Percentiles rank a stretch among this genome's conserved stretches.
Conservation (phyloP, 2,329 filamentous ascomycete genomes). For the Colletotrichum salicis region DNA sequence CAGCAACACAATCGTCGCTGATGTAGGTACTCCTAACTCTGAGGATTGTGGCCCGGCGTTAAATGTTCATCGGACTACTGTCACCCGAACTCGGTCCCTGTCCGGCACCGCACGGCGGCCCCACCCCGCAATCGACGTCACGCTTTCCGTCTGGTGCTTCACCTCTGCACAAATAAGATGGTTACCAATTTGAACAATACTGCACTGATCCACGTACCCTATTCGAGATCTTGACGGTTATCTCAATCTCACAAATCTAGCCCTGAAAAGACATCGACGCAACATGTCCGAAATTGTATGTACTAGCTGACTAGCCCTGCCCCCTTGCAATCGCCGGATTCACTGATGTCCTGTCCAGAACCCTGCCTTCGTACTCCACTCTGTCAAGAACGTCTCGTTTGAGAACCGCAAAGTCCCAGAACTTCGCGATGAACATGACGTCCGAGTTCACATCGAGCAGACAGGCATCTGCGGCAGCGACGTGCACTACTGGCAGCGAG, state of each 20-base stretch:
- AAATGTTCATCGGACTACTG: constrained; percentile 8
- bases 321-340: not conserved
- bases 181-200: not conserved
- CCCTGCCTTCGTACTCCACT: constrained; percentile 58
- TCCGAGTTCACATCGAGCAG: constrained; percentile 56
- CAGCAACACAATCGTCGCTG: not conserved
- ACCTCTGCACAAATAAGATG: constrained; percentile 2
- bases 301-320: not conserved
- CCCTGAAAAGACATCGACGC: not conserved
- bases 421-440: constrained; percentile 52
- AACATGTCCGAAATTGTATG: constrained; percentile 23
- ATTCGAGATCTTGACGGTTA: not conserved
- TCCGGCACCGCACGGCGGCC: constrained; percentile 27
- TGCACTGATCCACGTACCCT: not conserved
- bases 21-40: no score
- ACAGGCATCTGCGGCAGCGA: constrained; percentile 61
- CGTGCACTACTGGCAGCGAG: constrained; percentile 58
- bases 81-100: constrained; percentile 10
- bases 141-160: not conserved
- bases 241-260: not conserved
- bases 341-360: constrained; percentile 44
- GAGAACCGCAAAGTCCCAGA: constrained; percentile 54
- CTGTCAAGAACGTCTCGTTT: constrained; percentile 55
- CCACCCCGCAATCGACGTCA: constrained; percentile 26
- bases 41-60: not conserved